Evolutionary conservation across 2,329 filamentous ascomycete genomes (phyloP).

Genomic region (Dryadomyces quercus-mongolicae): DNA sequence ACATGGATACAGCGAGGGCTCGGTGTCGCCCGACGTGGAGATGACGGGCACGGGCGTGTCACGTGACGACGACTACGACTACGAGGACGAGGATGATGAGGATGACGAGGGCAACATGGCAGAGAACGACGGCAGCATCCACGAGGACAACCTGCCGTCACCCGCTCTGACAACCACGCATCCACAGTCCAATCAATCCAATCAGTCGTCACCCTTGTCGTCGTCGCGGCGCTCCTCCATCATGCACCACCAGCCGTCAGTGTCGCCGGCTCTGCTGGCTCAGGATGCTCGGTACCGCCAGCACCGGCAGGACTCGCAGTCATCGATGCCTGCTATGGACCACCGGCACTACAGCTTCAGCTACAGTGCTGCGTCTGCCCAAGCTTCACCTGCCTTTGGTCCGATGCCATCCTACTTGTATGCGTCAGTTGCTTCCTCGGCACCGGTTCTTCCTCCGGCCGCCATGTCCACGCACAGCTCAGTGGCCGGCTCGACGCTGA

Average conservation of each 20-base stretch:
- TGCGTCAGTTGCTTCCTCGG: slow-evolving; percentile 12
- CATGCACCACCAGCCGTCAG: slow-evolving; percentile 5
- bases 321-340: slow-evolving; percentile 35
- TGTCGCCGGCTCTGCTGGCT: slow-evolving; percentile 38
- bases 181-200: slow-evolving; percentile 17
- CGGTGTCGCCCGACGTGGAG: slow-evolving; percentile 38
- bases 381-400: slow-evolving; percentile 45
- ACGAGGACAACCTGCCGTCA: background rate
- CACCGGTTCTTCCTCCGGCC: background rate
- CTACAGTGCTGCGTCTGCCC: slow-evolving; percentile 30
- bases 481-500: slow-evolving; percentile 38
- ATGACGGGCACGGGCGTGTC: slow-evolving; percentile 32
- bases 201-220: background rate
- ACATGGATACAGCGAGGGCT: slow-evolving; percentile 23
- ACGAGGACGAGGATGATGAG: background rate
- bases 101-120: background rate
- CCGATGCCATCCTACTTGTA: slow-evolving; percentile 31
- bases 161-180: background rate
- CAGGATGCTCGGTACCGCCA: slow-evolving; percentile 23
- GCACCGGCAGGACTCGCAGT: slow-evolving; percentile 38
- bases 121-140: slow-evolving; percentile 1
- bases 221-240: background rate
- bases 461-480: slow-evolving; percentile 15
- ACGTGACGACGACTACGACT: background rate
- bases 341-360: slow-evolving; percentile 38